Percentiles rank a stretch among this genome's conserved stretches.
phyloP scores from a whole-genome alignment of 2,329 filamentous ascomycete species.

The Claviceps sp. region DNA sequence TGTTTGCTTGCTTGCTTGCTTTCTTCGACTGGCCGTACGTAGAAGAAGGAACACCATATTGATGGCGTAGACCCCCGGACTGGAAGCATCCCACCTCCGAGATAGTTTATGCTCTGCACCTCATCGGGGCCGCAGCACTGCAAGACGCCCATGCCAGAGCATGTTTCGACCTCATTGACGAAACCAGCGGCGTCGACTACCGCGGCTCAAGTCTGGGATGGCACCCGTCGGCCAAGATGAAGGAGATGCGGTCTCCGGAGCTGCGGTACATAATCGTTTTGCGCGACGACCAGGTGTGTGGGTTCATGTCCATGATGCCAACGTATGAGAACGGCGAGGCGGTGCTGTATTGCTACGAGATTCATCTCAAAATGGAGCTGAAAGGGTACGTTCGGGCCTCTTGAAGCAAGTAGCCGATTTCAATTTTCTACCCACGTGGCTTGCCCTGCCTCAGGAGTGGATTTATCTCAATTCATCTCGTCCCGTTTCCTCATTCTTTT shows the following conservation, averaged over 20 bases:
- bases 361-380: conserved; percentile 48
- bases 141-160: conserved; percentile 30
- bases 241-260: conserved; percentile 54
- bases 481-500: background rate
- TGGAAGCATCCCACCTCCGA: conserved; percentile 40
- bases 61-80: conserved; percentile 2
- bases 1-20: no score
- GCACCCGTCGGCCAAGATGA: conserved; percentile 45
- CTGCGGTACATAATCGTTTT: conserved; percentile 56
- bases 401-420: no score
- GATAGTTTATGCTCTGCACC: conserved; percentile 27
- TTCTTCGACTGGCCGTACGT: no score
- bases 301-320: conserved; percentile 58
- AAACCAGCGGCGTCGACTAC: conserved; percentile 53
- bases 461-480: background rate
- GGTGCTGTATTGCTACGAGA: conserved; percentile 68
- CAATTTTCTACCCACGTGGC: no score
- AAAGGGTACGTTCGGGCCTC: conserved; percentile 31
- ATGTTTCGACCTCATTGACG: conserved; percentile 45
- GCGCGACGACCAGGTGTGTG: conserved; percentile 22
- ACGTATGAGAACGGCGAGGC: conserved; percentile 51
- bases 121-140: conserved; percentile 29
- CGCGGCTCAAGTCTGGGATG: conserved; percentile 48
- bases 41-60: background rate
- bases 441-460: no score